Base-by-base conservation (phyloP, 192 early-diverging fungal genomes). In the Endogone sp. region DNA sequence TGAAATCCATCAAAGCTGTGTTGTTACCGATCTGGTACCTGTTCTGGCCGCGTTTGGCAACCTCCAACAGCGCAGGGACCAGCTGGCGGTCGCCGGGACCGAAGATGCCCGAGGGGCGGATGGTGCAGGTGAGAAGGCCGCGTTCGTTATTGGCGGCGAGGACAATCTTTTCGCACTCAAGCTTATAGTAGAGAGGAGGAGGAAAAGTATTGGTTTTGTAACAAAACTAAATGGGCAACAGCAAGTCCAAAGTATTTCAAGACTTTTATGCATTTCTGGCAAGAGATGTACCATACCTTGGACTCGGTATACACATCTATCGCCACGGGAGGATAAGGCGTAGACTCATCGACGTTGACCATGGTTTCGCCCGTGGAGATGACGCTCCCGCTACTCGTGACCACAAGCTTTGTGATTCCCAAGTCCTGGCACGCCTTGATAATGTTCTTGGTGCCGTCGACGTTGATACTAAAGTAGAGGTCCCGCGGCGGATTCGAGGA, bases 251-350 rank as follows among this genome's bases (percentile, higher is more conserved):
- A n/a, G n/a, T n/a, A n/a, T n/a, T n/a, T n/a, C n/a, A n/a, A n/a
- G n/a, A n/a, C n/a, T n/a, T n/a, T n/a, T n/a, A n/a, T n/a, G n/a
- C n/a, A n/a, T n/a, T n/a, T n/a, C n/a, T 60, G 59, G 24, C 20
- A 11, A 10, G 23, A 9, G n/a, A 29, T 10, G 3, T 16, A 49
- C 16, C 3, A 29, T 75, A 83, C 90, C 79, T 98, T 98, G 28
- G 94, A 93, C 76, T 95, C 94, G 55, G 94, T 91, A 73, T 98
- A 98, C n/a, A 90, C 86, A 81, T 98, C 94, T 68, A 94, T 88
- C 71, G 85, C 84, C 30, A 75, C 70, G 60, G 84, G 75, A 31
- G 92, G 91, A 78, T 95, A 95, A 8, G 88, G 90, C 13, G 81
- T 74, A 2, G 77, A 82, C 76, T 98, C 96, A 58, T 94, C 90